Evolutionary conservation across 495 filamentous ascomycete species (phyloP), one percentile per base, ranked within the genome.

Genomic region (Terfezia boudieri): DNA sequence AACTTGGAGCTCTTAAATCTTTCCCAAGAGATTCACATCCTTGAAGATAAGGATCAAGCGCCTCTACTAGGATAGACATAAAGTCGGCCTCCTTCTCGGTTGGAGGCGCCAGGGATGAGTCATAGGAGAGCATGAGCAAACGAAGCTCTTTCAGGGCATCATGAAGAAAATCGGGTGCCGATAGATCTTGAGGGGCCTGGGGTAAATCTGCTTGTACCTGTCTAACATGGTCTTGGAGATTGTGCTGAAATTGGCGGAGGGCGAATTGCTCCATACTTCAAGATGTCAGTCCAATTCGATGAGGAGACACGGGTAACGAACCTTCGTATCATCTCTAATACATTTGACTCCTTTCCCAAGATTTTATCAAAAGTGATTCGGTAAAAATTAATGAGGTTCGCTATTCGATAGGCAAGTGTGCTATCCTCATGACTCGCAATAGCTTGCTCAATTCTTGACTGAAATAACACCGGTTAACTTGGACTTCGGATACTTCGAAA

Each of bases 401-500:
- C 80, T 38, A 94, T 80, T 61, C 85, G 86, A 71, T 93, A 99
- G 52, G 84, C 81, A 49, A 88, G 71, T 23, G 89, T 82, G 0
- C 84, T 79, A 54, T 94, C 86, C 56, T 95, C 90, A 61, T 94
- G 86, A 52, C 81, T 84, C 60, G 93, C 85, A 37, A 95, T 83
- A 35, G 92, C 83, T 57, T 94, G 83, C 68, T 94, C 86, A 53
- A 89, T 78, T 12, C 89, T 74, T 23, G 62, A 59, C 59, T 57
- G 36, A 37, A 32, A 32, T 32, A 32, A 32, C 26, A 32, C 26
- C 7, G 7, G 26, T 32, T 5, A 50, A 17, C 9, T 14, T 50
- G 37, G 32, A 52, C 4, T 16, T 52, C 16, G 16, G 7, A 5
- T 14, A 37, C 46, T 14, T n/a, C 20, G 37, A 51, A 43, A 26